phyloP scores from a whole-genome alignment of 805 yeast genomes.

The Metschnikowia vanudenii region DNA sequence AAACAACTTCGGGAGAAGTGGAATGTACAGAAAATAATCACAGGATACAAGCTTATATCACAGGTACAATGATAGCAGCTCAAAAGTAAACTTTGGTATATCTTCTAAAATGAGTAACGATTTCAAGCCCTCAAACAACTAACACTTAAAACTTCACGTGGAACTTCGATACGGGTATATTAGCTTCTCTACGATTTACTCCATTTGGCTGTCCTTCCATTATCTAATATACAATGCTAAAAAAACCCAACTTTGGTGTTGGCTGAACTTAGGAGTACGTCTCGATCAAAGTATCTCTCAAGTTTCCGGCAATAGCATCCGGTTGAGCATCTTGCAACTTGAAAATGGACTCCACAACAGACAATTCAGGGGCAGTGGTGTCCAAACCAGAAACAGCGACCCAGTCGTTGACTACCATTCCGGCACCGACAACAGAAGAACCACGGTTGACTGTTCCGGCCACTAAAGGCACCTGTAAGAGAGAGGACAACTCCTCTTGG shows the following conservation, averaged over 20 bases:
- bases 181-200: background rate
- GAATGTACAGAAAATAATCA: too few species aligned
- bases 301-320: conserved; percentile 76
- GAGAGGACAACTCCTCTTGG: conserved; percentile 94
- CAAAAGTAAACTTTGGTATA: too few species aligned
- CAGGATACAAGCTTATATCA: too few species aligned
- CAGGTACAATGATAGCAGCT: too few species aligned
- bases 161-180: too few species aligned
- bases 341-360: conserved; percentile 95
- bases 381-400: conserved; percentile 94
- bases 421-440: conserved; percentile 96
- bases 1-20: too few species aligned
- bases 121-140: too few species aligned
- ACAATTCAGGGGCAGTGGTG: conserved; percentile 97
- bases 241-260: background rate
- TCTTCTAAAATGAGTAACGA: too few species aligned
- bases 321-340: conserved; percentile 90
- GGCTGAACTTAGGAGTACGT: conserved; percentile 63
- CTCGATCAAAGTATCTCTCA: conserved; percentile 90
- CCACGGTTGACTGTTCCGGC: conserved; percentile 99
- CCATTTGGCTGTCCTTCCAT: conserved; percentile 9
- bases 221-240: conserved; percentile 17
- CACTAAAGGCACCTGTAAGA: conserved; percentile 94
- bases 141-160: too few species aligned
- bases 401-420: conserved; percentile 98